Base-by-base conservation (phyloP, 2,329 filamentous ascomycete genomes). In the Atkinsonella texensis region DNA sequence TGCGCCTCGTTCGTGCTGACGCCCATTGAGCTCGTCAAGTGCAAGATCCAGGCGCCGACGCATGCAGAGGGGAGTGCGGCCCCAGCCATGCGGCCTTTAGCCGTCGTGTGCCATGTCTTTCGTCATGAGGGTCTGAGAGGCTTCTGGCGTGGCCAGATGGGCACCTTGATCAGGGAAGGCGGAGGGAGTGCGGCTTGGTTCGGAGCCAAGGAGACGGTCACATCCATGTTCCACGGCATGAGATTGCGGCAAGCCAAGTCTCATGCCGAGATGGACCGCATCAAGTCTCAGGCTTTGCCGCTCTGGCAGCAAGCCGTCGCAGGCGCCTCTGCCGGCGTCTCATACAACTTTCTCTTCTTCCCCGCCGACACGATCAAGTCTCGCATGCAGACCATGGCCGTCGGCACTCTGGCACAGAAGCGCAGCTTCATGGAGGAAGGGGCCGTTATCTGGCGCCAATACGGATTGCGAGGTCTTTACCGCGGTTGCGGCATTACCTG, bases 331-430 rank as follows among this genome's bases (percentile, higher is more conserved):
- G 93, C 91, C 3, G 93, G 93, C 50, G 87, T 96, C 72, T 84
- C 83, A 38, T 98, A 98, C 71, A 98, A 98, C 66, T 97, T 97
- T 65, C 72, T 95, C 20, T 96, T 97, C 74, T 98, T 93, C 66
- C 93, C 93, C 0, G 93, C 93, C 48, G 93, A 98, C 66, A 98
- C 93, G 0, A 85, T 98, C 73, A 98, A 98, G 71, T 94, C 87
- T 17, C 83, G 91, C 46, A 95, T 98, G 84, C 93, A 98, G 70
- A 98, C 93, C 0, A 79, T 85, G 50, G 84, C 89, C 5, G 73
- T 88, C 43, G 78, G 76, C 33, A 72, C 74, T 9, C 69, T 73
- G 20, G 72, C 72, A 2, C 69, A 71, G 51, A 76, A 77, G 50
- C 78, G 77, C 42, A 84, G 81, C 0, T 97, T 98, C 62, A 79